Evolutionary conservation across 257 asterid genomes (phyloP).

Genomic region (Gynochthodes officinalis): DNA sequence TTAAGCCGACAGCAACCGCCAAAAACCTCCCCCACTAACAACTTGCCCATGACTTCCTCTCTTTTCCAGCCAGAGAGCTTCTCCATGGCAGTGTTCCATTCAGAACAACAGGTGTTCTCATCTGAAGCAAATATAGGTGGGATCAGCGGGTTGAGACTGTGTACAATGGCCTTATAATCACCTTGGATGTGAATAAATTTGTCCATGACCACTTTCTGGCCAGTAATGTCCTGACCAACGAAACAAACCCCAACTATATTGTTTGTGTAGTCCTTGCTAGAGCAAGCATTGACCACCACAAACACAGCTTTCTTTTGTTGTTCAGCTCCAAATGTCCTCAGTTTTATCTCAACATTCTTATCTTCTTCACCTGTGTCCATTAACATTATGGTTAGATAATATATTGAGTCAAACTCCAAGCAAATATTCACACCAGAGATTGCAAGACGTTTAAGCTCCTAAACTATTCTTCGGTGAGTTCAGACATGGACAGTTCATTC

Average conservation of each 20-base stretch:
- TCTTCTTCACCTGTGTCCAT: constrained; percentile 72
- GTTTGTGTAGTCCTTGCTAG: constrained; percentile 77
- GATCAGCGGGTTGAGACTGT: constrained; percentile 78
- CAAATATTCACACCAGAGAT: background rate
- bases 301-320: constrained; percentile 52
- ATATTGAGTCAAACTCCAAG: background rate
- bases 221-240: constrained; percentile 89
- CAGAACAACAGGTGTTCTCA: constrained; percentile 81
- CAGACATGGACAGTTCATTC: too few relatives aligned
- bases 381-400: background rate
- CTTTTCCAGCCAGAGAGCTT: constrained; percentile 82
- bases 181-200: constrained; percentile 83
- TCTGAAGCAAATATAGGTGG: constrained; percentile 97
- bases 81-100: constrained; percentile 94
- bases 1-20: constrained; percentile 73
- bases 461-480: too few relatives aligned
- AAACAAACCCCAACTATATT: constrained; percentile 84
- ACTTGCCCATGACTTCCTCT: constrained; percentile 64
- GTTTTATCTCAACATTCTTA: constrained; percentile 64
- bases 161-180: constrained; percentile 86
- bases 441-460: background rate
- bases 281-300: constrained; percentile 86
- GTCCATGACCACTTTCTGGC: constrained; percentile 83
- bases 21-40: constrained; percentile 84
- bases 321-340: constrained; percentile 59